Base-by-base conservation (phyloP, 345 rosid genomes). In the Rhizophora apiculata region DNA sequence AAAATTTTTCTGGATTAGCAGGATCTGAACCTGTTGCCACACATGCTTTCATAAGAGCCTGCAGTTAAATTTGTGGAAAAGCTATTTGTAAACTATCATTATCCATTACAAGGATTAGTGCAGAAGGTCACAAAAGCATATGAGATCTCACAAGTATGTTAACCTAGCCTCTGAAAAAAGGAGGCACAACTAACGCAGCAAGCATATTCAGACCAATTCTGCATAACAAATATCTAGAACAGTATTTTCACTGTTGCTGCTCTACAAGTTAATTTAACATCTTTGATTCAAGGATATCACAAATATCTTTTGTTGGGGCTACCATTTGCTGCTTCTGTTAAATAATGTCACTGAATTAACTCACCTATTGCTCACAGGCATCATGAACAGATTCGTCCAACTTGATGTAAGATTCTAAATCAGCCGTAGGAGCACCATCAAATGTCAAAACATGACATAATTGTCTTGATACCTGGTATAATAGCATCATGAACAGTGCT, bases 11-110 rank as follows among this genome's bases (percentile, higher is more conserved):
- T 6, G 87, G 89, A 52, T 89, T 84, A 48, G 82, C 71, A 3
- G 88, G 80, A 76, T 92, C 98, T 19, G 94, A 74, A 66, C 91
- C 92, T 62, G 84, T 66, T 69, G 88, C 84, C 75, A 81, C 82
- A 65, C 88, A 95, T 74, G 98, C 94, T 86, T 90, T 95, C 92
- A 95, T 84, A 66, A 95, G 60, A 67, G 98, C 99, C 99, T 92
- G 88, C 29, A 72, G 65, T 57, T 39, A 65, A 68, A 58, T 20
- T 55, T 32, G 13, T 63, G 46, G 51, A 61, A 68, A 39, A 18
- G 11, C 37, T 43, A 43, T 43, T 13, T 21, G 22, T 11, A 56
- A 24, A 27, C 10, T 15, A 24, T 6, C 29, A 16, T 56, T 13
- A 43, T 43, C 6, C 30, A 56, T 21, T 26, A 8, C 29, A 56